These are phyloP conservation scores for Neurospora sp. DNA, from an alignment of 2,329 filamentous ascomycete genomes.

Conservation along the genomic window DNA sequence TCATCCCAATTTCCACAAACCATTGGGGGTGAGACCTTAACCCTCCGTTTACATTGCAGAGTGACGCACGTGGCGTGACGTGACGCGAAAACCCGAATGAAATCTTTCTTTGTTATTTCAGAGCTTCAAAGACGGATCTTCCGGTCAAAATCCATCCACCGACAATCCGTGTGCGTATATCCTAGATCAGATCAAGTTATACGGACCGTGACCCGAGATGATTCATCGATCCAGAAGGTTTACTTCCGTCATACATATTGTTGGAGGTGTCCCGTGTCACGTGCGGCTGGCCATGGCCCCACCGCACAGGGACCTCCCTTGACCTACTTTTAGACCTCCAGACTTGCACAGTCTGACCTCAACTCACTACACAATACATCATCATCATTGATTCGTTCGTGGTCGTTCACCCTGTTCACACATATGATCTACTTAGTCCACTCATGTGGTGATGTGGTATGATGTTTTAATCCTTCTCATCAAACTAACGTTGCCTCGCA, in stretches of 20 bases:
- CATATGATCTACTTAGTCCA: not conserved
- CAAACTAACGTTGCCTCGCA: not conserved
- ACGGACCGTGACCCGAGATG: not conserved
- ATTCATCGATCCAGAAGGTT: not conserved
- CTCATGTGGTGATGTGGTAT: not conserved
- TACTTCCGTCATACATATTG: not conserved
- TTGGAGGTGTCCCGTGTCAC: no score
- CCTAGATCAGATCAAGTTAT: not conserved
- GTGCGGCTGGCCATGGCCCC: no score
- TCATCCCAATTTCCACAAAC: not conserved
- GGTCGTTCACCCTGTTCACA: no score
- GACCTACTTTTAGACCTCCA: no score
- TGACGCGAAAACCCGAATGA: not conserved
- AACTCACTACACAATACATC: no score
- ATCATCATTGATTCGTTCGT: no score
- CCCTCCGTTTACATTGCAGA: not conserved
- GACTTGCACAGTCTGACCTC: no score
- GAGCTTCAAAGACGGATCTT: not conserved
- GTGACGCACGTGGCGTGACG: not conserved
- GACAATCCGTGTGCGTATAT: no score
- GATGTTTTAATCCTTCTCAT: not conserved
- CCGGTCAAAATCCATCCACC: no score
- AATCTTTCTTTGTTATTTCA: not conserved
- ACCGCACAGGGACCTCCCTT: no score
- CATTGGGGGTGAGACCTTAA: not conserved